Percentiles rank a stretch among this genome's conserved stretches.
phyloP scores from a whole-genome alignment of 2,329 filamentous ascomycete species.

The Blastomyces emzantsi region DNA sequence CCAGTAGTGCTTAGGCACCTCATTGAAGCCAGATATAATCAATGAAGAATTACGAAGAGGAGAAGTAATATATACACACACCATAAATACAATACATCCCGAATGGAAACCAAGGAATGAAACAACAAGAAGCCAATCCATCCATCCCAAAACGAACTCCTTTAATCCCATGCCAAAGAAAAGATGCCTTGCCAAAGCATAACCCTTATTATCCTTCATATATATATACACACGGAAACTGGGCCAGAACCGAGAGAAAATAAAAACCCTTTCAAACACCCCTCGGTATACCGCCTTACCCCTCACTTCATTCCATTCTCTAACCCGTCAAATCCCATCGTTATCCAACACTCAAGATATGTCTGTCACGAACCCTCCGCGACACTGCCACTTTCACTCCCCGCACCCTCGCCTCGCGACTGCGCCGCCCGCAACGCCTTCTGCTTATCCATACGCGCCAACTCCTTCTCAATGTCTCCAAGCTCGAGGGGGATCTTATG shows the following conservation, averaged over 20 bases:
- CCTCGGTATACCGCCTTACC: constrained; percentile 19
- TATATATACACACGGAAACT: background rate
- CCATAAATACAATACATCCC: background rate
- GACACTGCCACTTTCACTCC: constrained; percentile 8
- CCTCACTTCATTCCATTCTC: background rate
- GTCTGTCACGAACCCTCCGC: constrained; percentile 3
- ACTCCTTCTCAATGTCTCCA: constrained; percentile 63
- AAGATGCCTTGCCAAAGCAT: background rate
- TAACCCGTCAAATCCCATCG: background rate
- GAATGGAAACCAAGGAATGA: background rate
- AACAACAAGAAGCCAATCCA: background rate
- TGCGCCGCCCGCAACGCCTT: constrained; percentile 36
- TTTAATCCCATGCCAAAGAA: background rate
- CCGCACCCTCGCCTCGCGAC: constrained; percentile 11
- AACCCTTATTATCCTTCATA: background rate
- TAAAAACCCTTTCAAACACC: constrained; percentile 8
- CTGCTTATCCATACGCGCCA: constrained; percentile 56
- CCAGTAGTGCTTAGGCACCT: background rate
- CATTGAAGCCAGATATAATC: background rate
- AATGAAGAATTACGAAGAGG: background rate
- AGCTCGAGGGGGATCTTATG: constrained; percentile 46
- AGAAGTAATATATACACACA: background rate
- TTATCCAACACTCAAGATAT: no score
- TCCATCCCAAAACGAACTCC: background rate
- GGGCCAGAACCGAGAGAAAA: constrained; percentile 9